Base-by-base conservation (phyloP, 306 rosid genomes). In the Castanospermum australe region DNA sequence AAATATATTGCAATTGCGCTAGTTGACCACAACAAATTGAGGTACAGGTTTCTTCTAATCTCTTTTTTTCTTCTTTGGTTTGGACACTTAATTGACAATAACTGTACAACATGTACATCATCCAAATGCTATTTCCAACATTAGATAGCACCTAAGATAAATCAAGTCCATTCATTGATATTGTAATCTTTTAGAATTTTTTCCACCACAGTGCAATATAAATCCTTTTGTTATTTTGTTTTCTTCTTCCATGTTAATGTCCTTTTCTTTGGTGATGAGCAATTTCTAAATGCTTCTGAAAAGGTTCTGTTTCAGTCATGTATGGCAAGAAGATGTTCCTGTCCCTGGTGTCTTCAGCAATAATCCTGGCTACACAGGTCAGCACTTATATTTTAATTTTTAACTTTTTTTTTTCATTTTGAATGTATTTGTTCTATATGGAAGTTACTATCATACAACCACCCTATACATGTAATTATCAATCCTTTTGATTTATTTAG, bases 21-120 rank as follows among this genome's bases (percentile, higher is more conserved):
- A 85, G 99, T 95, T 82, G 97, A 95, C 79, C 96, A 95, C 74
- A 84, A 67, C 79, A 95, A 84, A 81, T 82, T 95, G 90, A 91
- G 97, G 98, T 93, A 84, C 67, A 66, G 36, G 62, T 25, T 80
- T 67, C 80, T 54, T 71, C 42, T 48, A 65, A 64, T 55, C 24
- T 63, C 57, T 25, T 82, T 38, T 48, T 63, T 65, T 1, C 35
- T 71, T 57, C 15, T 21, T 35, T 72, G 75, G n/a, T 62, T 56
- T 65, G 38, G 77, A 59, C 24, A 35, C 45, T 57, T 76, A 69
- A 66, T 44, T 45, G 52, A 71, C 52, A 77, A 15, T 57, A 67
- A 33, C 15, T 73, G 21, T 48, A 62, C 79, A 61, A 11, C 51
- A 75, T 35, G 11, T 24, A 10, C 54, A 50, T 45, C 4, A 63